These are phyloP conservation scores for Oryza officinalis DNA, from an alignment of 176 grass and related monocot species.

Conservation along the genomic window DNA sequence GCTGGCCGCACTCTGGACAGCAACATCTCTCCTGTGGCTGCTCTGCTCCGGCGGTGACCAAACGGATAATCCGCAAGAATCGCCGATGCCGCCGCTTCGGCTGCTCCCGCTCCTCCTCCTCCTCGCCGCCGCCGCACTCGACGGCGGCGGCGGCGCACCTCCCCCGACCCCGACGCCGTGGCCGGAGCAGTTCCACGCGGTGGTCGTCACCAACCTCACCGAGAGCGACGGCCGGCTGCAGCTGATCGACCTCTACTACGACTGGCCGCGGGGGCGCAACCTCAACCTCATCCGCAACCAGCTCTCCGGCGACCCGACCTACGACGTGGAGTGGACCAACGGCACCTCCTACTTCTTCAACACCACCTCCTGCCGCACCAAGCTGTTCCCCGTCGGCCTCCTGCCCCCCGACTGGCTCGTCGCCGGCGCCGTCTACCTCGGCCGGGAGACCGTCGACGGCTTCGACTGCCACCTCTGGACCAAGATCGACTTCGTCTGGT, in stretches of 20 bases:
- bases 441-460: conserved; percentile 47
- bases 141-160: too few species aligned
- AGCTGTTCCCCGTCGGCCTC: too few species aligned
- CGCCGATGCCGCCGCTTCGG: too few species aligned
- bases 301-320: conserved; percentile 49
- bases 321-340: conserved; percentile 87
- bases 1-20: too few species aligned
- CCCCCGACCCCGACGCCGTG: conserved; percentile 43
- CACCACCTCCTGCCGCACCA: conserved; percentile 27
- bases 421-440: conserved; percentile 64
- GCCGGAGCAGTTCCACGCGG: conserved; percentile 80
- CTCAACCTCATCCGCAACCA: conserved; percentile 67
- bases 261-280: conserved; percentile 71
- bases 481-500: conserved; percentile 77
- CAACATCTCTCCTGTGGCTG: too few species aligned
- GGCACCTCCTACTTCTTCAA: conserved; percentile 70
- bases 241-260: conserved; percentile 76
- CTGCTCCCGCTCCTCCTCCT: too few species aligned
- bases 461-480: conserved; percentile 76
- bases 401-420: conserved; percentile 52
- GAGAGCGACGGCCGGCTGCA: conserved; percentile 50
- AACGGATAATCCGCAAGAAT: too few species aligned
- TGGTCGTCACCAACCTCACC: conserved; percentile 62
- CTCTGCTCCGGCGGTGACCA: too few species aligned
- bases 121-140: not conserved